phyloP scores from a whole-genome alignment of 768 basidiomycete species.

The Vishniacozyma victoriae region DNA sequence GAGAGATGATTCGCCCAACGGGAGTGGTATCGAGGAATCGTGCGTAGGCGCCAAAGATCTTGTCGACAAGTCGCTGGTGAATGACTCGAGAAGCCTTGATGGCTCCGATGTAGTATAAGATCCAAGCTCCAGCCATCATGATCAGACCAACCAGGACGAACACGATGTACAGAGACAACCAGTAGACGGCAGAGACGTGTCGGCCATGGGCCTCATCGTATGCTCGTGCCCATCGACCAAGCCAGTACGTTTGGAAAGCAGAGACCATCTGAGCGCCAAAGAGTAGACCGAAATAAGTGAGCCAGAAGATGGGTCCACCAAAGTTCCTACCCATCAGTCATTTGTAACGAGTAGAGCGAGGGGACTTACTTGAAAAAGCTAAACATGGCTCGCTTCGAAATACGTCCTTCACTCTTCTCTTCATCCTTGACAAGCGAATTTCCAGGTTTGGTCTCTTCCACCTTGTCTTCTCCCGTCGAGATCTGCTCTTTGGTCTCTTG shows the following conservation, averaged over 20 bases:
- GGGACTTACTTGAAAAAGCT: constrained; percentile 40
- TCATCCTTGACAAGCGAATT: constrained; percentile 43
- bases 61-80: constrained; percentile 33
- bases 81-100: constrained; percentile 38
- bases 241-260: constrained; percentile 41
- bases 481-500: constrained; percentile 16
- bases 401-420: constrained; percentile 45
- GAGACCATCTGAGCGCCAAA: constrained; percentile 33
- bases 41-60: constrained; percentile 37
- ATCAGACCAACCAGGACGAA: constrained; percentile 30
- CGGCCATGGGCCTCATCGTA: constrained; percentile 32
- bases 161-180: constrained; percentile 41
- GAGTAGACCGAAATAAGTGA: constrained; percentile 34
- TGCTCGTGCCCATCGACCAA: constrained; percentile 43
- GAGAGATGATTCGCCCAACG: constrained; percentile 37
- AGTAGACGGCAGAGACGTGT: constrained; percentile 38
- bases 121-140: constrained; percentile 9
- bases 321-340: constrained; percentile 19
- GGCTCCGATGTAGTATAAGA: constrained; percentile 37
- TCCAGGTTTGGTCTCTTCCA: constrained; percentile 21
- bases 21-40: constrained; percentile 40
- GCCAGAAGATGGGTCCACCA: constrained; percentile 47
- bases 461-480: constrained; percentile 14
- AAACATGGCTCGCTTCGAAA: constrained; percentile 36
- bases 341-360: neutral